Evolutionary conservation across 805 yeast species (phyloP), one percentile per base, ranked within the genome.

Genomic region (Allodekkera sacchari): DNA sequence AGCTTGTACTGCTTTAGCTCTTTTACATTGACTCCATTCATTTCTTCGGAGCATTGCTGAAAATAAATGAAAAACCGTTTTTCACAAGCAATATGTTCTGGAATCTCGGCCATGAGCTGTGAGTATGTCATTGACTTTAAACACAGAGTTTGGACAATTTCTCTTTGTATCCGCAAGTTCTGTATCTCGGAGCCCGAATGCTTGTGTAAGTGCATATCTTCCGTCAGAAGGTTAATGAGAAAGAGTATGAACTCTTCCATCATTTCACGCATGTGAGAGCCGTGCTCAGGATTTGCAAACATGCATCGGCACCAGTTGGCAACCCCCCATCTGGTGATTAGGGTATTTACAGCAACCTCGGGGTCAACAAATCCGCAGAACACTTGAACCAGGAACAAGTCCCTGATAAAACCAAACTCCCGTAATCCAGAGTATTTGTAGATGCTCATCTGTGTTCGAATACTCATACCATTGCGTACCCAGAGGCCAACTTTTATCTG

Each of bases 391-490:
- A 83, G 60, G 48, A 71, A 82, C 14, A 89, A 51, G 45, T 92
- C 97, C 43, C 94, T 68, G 44, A 76, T 64, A 48, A 68, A 88
- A 0, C 96, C 94, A 38, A 74, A 73, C 41, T 88, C 96, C 33
- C 96, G 64, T 30, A 88, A 65, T 4, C 85, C 82, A 9, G 87
- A 70, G 36, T 74, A 78, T 24, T 81, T 70, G 52, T 89, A 89
- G 35, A 87, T 75, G 43, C 77, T 80, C 41, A 82, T 66, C 49
- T 89, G 97, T 17, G 77, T 75, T 25, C 81, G 66, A 5, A 85
- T 76, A 25, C 88, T 79, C 36, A 74, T 69, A 0, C 98, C 98
- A 55, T 89, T 89, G 47, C 97, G 70, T 0, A 89, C 96, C 97
- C 97, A 89, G 35, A 81, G 70, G 0, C 96, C 96, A 0, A 82